Percentiles rank a stretch among this genome's conserved stretches.
These are phyloP conservation scores for Kazachstania taianensis DNA, from an alignment of 805 yeast species.

Conservation along the genomic window DNA sequence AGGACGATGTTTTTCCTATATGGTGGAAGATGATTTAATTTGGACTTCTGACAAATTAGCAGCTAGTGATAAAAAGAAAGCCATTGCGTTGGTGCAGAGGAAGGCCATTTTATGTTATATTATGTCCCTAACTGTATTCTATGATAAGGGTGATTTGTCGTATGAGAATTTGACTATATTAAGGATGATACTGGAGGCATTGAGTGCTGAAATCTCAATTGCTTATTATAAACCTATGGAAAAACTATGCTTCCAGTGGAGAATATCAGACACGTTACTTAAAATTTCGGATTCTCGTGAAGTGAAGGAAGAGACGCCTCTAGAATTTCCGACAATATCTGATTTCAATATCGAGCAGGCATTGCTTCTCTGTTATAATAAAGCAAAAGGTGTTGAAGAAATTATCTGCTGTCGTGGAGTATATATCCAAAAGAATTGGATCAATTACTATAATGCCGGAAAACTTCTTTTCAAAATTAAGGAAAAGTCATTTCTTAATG, in stretches of 20 bases:
- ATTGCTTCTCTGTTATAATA: constrained; percentile 18
- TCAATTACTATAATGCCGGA: constrained; percentile 43
- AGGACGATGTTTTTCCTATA: constrained; percentile 66
- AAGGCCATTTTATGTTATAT: constrained; percentile 62
- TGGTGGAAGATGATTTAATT: constrained; percentile 83
- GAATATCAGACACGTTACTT: constrained; percentile 9
- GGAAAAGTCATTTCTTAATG: constrained; percentile 10
- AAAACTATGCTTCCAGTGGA: constrained; percentile 41
- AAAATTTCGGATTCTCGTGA: constrained; percentile 13
- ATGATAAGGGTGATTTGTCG: constrained; percentile 1
- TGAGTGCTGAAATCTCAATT: constrained; percentile 33
- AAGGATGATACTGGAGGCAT: constrained; percentile 10
- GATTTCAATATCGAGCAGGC: constrained; percentile 24
- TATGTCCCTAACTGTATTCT: constrained; percentile 40
- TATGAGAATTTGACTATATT: constrained; percentile 14
- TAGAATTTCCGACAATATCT: constrained; percentile 14
- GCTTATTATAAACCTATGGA: constrained; percentile 57
- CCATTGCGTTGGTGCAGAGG: constrained; percentile 56
- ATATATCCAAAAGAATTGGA: constrained; percentile 42
- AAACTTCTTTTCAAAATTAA: constrained; percentile 48
- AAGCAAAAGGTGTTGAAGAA: constrained; percentile 17
- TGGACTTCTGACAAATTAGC: constrained; percentile 84
- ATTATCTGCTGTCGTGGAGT: constrained; percentile 16
- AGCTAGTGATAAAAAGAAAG: constrained; percentile 45
- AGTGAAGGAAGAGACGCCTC: constrained; percentile 7